A percentile compares a stretch with the other conserved stretches of the same genome.
phyloP scores from a whole-genome alignment of 306 rosid species.

The Vigna mungo region DNA sequence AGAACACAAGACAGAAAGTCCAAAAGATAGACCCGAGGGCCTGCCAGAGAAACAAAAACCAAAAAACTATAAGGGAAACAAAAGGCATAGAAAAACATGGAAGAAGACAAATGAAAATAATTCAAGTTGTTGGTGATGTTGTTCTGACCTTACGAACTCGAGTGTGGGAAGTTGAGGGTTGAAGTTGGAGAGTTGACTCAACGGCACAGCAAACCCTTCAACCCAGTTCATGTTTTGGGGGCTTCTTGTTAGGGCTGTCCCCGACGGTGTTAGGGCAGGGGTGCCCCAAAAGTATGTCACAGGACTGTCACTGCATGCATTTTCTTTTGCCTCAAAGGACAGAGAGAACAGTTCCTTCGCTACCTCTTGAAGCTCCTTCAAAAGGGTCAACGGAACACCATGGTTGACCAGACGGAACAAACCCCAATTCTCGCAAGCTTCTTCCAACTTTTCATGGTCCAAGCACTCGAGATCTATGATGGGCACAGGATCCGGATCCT shows the following conservation, averaged over 20 bases:
- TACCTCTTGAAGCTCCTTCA: constrained; percentile 50
- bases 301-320: constrained; percentile 45
- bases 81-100: background rate
- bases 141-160: constrained; percentile 57
- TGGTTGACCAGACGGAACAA: constrained; percentile 76
- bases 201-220: constrained; percentile 65
- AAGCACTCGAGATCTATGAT: constrained; percentile 59
- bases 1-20: background rate
- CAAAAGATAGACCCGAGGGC: constrained; percentile 7
- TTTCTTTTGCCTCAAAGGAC: constrained; percentile 62
- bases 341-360: constrained; percentile 51
- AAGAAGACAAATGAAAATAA: constrained; percentile 10
- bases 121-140: background rate
- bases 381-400: constrained; percentile 63
- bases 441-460: constrained; percentile 40
- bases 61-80: background rate
- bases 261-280: constrained; percentile 63
- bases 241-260: constrained; percentile 44
- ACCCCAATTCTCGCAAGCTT: constrained; percentile 76
- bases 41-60: background rate
- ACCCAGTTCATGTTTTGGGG: constrained; percentile 60
- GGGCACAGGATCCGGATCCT: constrained; percentile 50
- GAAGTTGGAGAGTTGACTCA: constrained; percentile 54
- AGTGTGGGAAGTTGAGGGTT: constrained; percentile 50
- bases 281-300: constrained; percentile 78